These are phyloP conservation scores for Agrocybe pediades DNA, from an alignment of 768 basidiomycete genomes.

Conservation along the genomic window DNA sequence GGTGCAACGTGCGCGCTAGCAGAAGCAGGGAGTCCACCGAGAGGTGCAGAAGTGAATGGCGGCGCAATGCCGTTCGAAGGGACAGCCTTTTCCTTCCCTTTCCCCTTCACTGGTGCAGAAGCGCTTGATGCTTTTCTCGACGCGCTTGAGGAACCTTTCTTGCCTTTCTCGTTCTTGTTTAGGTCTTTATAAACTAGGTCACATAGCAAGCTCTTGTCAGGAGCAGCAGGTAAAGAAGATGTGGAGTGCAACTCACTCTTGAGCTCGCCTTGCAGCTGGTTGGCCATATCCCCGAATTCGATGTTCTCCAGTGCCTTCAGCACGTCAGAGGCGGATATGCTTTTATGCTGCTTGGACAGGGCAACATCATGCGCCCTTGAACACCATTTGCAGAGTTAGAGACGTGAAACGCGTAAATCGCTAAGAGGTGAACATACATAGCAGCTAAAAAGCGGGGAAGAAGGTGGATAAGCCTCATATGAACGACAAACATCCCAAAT, in stretches of 20 bases:
- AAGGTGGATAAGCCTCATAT: background rate
- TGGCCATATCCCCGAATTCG: conserved; percentile 73
- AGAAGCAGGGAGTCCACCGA: conserved; percentile 9
- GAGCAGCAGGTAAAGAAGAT: background rate
- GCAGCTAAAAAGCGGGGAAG: conserved; percentile 37
- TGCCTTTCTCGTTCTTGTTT: conserved; percentile 62
- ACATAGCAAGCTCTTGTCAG: background rate
- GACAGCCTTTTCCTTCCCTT: conserved; percentile 39
- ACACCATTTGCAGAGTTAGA: background rate
- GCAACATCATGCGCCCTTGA: conserved; percentile 87
- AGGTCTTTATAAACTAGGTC: conserved; percentile 64
- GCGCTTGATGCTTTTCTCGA: conserved; percentile 23
- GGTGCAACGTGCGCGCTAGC: conserved; percentile 24
- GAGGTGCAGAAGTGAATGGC: conserved; percentile 33
- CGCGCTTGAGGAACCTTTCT: conserved; percentile 33
- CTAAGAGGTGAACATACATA: conserved; percentile 36
- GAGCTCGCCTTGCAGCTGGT: conserved; percentile 64
- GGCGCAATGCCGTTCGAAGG: conserved; percentile 21
- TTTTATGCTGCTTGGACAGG: conserved; percentile 80
- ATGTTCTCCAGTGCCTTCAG: conserved; percentile 82
- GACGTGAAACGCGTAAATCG: conserved; percentile 15
- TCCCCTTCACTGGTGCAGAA: conserved; percentile 29
- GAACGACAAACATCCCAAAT: conserved; percentile 23
- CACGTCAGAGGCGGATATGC: conserved; percentile 88
- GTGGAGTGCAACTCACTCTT: conserved; percentile 41